phyloP scores from a whole-genome alignment of 257 asterid genomes.

The Ilex asprella region DNA sequence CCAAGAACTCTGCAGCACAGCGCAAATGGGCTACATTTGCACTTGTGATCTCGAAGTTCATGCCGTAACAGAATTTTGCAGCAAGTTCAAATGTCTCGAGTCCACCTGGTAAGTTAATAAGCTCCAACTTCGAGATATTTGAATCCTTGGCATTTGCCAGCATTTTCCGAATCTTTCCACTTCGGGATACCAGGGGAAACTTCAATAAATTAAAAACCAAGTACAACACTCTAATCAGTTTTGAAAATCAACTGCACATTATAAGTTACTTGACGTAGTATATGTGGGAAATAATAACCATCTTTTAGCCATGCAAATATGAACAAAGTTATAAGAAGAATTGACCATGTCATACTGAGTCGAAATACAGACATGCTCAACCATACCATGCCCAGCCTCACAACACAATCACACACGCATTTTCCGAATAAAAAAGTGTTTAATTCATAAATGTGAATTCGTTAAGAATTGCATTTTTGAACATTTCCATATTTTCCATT shows the following conservation, averaged over 20 bases:
- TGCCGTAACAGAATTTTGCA: conserved; percentile 63
- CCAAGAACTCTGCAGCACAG: conserved; percentile 56
- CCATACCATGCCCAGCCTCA: too few species aligned
- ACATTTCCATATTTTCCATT: too few species aligned
- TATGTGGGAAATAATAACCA: neutral
- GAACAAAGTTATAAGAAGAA: neutral
- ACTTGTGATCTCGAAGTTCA: conserved; percentile 57
- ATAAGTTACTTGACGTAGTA: neutral
- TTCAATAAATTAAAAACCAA: conserved; percentile 16
- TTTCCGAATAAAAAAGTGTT: too few species aligned
- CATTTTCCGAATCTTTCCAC: conserved; percentile 64
- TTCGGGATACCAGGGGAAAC: conserved; percentile 68
- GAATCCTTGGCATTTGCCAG: conserved; percentile 40
- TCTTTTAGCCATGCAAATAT: neutral
- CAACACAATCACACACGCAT: too few species aligned
- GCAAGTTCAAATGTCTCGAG: conserved; percentile 62
- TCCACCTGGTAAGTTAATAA: conserved; percentile 58
- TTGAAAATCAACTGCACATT: neutral
- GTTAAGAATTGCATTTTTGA: too few species aligned
- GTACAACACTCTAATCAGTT: conserved; percentile 1
- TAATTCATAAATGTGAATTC: too few species aligned
- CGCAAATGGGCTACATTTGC: conserved; percentile 52
- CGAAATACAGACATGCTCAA: too few species aligned
- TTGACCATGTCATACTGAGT: neutral
- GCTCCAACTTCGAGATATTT: conserved; percentile 36